phyloP scores from a whole-genome alignment of 805 yeast species.

The Lachancea dasiensis region DNA sequence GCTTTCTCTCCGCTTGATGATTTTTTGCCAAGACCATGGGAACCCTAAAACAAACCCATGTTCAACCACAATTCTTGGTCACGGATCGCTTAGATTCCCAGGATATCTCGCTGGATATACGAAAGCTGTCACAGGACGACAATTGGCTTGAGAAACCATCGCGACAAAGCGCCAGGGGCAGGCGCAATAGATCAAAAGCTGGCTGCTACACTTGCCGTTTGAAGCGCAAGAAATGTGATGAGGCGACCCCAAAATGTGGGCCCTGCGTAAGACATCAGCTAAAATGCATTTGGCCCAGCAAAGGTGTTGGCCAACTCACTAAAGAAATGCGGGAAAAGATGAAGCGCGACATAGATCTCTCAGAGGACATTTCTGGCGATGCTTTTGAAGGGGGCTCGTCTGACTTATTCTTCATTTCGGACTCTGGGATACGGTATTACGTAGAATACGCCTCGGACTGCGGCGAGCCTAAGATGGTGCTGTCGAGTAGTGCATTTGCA shows the following conservation, averaged over 20 bases:
- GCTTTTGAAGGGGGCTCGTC: neutral
- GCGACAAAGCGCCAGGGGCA: conserved; percentile 1
- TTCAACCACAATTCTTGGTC: neutral
- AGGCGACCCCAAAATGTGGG: conserved; percentile 15
- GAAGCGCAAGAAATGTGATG: conserved; percentile 20
- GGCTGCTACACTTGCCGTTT: conserved; percentile 21
- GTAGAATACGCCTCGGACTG: conserved; percentile 1
- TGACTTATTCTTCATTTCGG: neutral
- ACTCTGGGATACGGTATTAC: neutral
- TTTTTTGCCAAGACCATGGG: conserved; percentile 3
- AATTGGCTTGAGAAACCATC: neutral
- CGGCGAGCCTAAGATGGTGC: neutral
- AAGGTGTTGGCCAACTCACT: conserved; percentile 13
- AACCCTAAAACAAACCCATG: neutral
- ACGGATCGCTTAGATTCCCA: neutral
- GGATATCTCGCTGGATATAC: no score
- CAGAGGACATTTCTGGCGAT: conserved; percentile 6
- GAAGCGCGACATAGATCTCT: conserved; percentile 12
- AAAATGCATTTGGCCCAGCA: conserved; percentile 20
- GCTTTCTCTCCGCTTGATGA: conserved; percentile 1
- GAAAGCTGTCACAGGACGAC: no score
- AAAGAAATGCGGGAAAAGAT: conserved; percentile 16
- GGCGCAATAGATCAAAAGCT: conserved; percentile 13
- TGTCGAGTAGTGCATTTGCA: conserved; percentile 1
- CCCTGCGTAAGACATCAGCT: conserved; percentile 12